Evolutionary conservation across 495 filamentous ascomycete species (phyloP).

Genomic region (Xeromyces bisporus): DNA sequence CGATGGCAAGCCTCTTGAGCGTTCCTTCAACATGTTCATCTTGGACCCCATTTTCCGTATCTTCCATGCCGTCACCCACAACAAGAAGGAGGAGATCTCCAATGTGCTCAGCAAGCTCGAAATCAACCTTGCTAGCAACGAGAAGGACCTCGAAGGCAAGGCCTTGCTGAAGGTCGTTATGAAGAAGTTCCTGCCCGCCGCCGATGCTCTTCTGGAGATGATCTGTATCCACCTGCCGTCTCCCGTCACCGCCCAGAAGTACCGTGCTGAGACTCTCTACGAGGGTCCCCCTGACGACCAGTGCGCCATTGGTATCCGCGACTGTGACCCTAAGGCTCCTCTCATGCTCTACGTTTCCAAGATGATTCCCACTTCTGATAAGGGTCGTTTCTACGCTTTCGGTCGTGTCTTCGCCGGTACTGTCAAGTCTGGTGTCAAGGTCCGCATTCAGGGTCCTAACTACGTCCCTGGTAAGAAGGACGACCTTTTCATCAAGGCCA

Average conservation of each 20-base stretch:
- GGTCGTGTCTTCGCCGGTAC: constrained; percentile 99
- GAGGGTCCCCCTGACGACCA: constrained; percentile 91
- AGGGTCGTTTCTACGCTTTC: constrained; percentile 99
- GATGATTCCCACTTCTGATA: constrained; percentile 99
- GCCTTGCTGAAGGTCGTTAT: constrained; percentile 91
- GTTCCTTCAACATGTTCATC: constrained; percentile 98
- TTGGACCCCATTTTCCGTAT: constrained; percentile 99
- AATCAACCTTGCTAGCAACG: constrained; percentile 70
- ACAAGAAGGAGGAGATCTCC: constrained; percentile 86
- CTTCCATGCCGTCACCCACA: constrained; percentile 89
- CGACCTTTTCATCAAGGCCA: constrained; percentile 97
- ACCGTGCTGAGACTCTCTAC: constrained; percentile 97
- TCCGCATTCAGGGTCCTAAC: constrained; percentile 99
- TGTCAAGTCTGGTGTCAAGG: constrained; percentile 92
- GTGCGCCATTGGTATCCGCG: constrained; percentile 84
- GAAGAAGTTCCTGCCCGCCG: constrained; percentile 94
- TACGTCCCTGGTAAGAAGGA: constrained; percentile 97
- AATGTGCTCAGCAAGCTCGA: constrained; percentile 78
- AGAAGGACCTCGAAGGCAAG: constrained; percentile 94
- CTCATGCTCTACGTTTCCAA: constrained; percentile 99
- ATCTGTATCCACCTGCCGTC: constrained; percentile 98
- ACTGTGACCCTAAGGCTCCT: constrained; percentile 92
- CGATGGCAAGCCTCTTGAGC: constrained; percentile 81
- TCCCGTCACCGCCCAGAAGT: constrained; percentile 88
- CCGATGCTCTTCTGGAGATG: constrained; percentile 98